Evolutionary conservation across 2,329 filamentous ascomycete genomes (phyloP), one percentile per base, ranked within the genome.

Genomic region (Hysterium pulicare): DNA sequence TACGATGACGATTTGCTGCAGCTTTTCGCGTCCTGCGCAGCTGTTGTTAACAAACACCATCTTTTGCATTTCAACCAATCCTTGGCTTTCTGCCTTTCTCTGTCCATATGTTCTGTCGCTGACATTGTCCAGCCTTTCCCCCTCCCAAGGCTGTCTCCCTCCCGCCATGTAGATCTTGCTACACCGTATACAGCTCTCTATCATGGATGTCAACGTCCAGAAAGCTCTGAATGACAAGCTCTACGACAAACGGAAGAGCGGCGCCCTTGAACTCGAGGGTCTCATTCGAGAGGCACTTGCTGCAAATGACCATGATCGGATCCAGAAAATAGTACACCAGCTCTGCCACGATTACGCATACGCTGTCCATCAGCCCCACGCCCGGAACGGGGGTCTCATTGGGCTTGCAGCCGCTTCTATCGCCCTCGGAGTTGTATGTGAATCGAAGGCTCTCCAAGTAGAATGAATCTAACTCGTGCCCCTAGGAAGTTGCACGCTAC

Each of bases 311-410:
- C 84, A 89, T 59, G 82, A 86, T 42, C 81, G 79, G 58, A 90
- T 98, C 53, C 80, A 84, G 55, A 86, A 84, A 58, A 91, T 97
- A 44, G 88, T 98, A 46, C 87, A 95, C 59, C 91, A 98, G 74
- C 83, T 98, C 47, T 96, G 90, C 68, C 90, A 95, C 64, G 93
- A 98, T 57, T 98, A 91, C 72, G 93, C 93, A 38, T 98, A 97
- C 67, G 90, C 91, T 33, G 90, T 96, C 32, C 90, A 98, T 67
- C 90, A 96, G 62, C 90, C 93, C 41, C 90, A 98, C 73, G 91
- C 93, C 40, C 79, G 93, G 45, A 98, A 98, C 73, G 93, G 93
- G 50, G 93, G 93, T 34, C 78, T 98, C 54, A 98, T 98, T 56
- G 93, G 93, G 11, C 75, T 98, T 56, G 93, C 93, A 40, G 93